Percentiles rank a stretch among this genome's conserved stretches.
These are phyloP conservation scores for Diaporthe caulivora DNA, from an alignment of 2,329 filamentous ascomycete species.

Conservation along the genomic window DNA sequence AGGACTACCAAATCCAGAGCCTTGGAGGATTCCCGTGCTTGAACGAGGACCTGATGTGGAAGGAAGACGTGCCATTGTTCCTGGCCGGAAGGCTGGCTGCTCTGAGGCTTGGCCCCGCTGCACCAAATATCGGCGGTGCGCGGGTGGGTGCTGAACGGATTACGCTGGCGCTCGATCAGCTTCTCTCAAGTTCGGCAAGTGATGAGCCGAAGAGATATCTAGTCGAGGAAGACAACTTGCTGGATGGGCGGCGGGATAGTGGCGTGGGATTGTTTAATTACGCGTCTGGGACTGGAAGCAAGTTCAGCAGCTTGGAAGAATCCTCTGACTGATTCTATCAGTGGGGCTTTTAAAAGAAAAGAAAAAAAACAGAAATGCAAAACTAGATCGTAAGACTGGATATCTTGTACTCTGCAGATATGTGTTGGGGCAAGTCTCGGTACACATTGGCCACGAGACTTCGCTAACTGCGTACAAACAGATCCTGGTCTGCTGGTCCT, in stretches of 20 bases:
- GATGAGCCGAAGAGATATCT: constrained; percentile 40
- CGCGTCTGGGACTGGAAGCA: constrained; percentile 35
- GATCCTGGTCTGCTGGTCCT: no score
- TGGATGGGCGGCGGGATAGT: background rate
- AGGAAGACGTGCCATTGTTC: constrained; percentile 78
- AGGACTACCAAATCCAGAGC: constrained; percentile 70
- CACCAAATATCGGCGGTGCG: constrained; percentile 80
- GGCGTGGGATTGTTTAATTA: constrained; percentile 33
- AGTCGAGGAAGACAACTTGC: constrained; percentile 43
- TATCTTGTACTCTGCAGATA: background rate
- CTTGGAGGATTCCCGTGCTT: constrained; percentile 78
- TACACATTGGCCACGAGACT: no score
- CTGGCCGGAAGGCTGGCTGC: constrained; percentile 76
- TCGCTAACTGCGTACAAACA: no score
- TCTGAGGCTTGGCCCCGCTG: constrained; percentile 77
- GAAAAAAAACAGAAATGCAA: background rate
- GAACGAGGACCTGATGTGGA: constrained; percentile 83
- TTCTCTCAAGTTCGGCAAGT: constrained; percentile 48
- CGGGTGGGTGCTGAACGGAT: constrained; percentile 80
- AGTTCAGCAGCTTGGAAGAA: constrained; percentile 29
- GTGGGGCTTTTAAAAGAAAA: no score
- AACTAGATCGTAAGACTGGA: no score
- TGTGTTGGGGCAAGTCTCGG: no score
- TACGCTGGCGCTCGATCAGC: constrained; percentile 76
- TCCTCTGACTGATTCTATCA: constrained; percentile 4